phyloP scores from a whole-genome alignment of 129 eudicot species.

The Saussurea involucrata region DNA sequence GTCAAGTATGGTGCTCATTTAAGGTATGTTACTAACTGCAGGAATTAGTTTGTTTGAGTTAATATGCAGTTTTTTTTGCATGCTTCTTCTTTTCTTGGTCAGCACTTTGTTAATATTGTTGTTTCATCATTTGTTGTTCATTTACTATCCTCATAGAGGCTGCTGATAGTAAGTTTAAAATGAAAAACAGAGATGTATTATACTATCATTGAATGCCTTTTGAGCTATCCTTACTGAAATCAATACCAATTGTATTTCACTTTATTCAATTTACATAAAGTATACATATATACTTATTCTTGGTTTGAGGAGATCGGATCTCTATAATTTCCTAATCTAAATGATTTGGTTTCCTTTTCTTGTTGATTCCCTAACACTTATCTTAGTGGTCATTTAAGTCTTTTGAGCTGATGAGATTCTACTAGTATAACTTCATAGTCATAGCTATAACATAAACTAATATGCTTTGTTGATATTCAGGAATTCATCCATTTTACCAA shows the following conservation, averaged over 20 bases:
- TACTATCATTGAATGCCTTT: not conserved
- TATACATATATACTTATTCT: too few species aligned
- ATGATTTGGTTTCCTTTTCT: too few species aligned
- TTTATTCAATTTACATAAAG: too few species aligned
- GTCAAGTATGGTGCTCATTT: constrained; percentile 79
- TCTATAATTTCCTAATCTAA: too few species aligned
- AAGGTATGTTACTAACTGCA: constrained; percentile 50
- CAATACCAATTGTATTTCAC: too few species aligned
- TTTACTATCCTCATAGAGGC: not conserved
- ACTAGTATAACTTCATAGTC: not conserved
- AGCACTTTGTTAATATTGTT: not conserved
- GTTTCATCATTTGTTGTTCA: not conserved
- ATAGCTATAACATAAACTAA: constrained; percentile 13
- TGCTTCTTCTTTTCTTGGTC: not conserved
- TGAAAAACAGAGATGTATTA: not conserved
- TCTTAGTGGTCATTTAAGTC: not conserved
- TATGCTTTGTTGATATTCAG: constrained; percentile 32
- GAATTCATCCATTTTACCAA: constrained; percentile 33
- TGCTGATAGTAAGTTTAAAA: not conserved
- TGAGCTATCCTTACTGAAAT: not conserved
- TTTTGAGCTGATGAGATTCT: not conserved
- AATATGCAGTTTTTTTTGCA: too few species aligned
- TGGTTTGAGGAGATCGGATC: too few species aligned
- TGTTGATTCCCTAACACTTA: too few species aligned
- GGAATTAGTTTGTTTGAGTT: not conserved